Evolutionary conservation across 1,284 basidiomycete species (phyloP), one percentile per base, ranked within the genome.

Genomic region (Gymnopus androsaceus): DNA sequence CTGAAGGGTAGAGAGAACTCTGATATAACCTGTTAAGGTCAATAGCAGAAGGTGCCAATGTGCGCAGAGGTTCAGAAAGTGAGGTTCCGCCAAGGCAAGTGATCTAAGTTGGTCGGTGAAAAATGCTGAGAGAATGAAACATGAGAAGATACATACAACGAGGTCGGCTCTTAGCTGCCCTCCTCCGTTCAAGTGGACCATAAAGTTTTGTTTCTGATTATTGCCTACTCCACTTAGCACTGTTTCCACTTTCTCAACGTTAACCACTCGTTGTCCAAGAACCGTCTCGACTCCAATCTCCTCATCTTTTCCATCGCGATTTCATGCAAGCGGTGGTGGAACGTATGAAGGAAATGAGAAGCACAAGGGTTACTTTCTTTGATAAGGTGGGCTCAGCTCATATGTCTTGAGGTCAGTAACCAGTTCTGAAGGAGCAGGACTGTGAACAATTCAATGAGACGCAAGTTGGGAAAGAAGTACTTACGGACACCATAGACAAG

Each of bases 401-500:
- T 53, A 36, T 7, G 51, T 53, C 38, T 53, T 53, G 15, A 53
- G 5, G 19, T 53, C 51, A 19, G 51, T 46, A 9, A 45, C 42
- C 14, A 53, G 41, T 37, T 53, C 51, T 21, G 14, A 42, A 1
- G 7, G 4, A 44, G 27, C 8, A 17, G 11, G 8, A 51, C 25
- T 14, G 15, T 11, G 17, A 5, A 38, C 5, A 8, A 40, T 4
- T 33, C 28, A 12, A 21, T 21, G 6, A 42, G 17, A 2, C 33
- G 36, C 21, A n/a, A n/a, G n/a, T n/a, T n/a, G 3, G 25, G 42
- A 19, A 7, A 19, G 6, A 42, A 42, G 19, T 4, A 42, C 54
- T 55, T 36, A 55, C 54, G 54, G 25, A 52, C 49, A 25, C 55
- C 55, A 30, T 56, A 56, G 11, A 49, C 55, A 14, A n/a, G n/a